These are phyloP conservation scores for Epithemia pelagica DNA, from an alignment of 108 stramenopile genomes.

Conservation along the genomic window DNA sequence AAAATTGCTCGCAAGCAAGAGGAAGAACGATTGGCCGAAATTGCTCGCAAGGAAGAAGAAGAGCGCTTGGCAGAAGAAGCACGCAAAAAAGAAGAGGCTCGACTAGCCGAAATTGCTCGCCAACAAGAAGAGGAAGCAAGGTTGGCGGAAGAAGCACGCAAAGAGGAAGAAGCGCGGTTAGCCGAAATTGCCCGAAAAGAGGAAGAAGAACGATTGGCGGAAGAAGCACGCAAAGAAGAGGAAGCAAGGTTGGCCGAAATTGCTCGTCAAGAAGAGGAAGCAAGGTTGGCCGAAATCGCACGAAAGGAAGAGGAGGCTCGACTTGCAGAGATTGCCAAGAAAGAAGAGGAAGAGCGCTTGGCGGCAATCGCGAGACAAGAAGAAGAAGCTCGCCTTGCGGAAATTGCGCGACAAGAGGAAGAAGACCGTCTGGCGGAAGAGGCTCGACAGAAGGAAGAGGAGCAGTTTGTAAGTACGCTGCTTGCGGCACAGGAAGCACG, in stretches of 20 bases:
- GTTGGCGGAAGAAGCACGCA: conserved; percentile 3
- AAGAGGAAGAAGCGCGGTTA: conserved; percentile 5
- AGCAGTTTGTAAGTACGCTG: not conserved
- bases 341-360: conserved; percentile 13
- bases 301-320: conserved; percentile 9
- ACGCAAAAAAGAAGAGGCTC: conserved; percentile 15
- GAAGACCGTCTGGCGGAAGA: conserved; percentile 7
- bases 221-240: not conserved
- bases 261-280: conserved; percentile 6
- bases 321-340: conserved; percentile 10
- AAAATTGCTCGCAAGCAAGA: conserved; percentile 10
- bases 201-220: not conserved
- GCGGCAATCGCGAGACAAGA: conserved; percentile 4
- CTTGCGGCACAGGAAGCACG: conserved; percentile 3
- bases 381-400: conserved; percentile 3
- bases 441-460: not conserved
- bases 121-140: conserved; percentile 10
- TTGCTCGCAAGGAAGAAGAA: conserved; percentile 5
- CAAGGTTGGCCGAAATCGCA: conserved; percentile 5
- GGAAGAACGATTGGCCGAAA: conserved; percentile 9
- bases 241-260: not conserved
- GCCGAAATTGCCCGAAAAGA: conserved; percentile 8
- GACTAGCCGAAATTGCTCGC: conserved; percentile 8
- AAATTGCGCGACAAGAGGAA: conserved; percentile 9
- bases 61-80: conserved; percentile 7